Conservation (phyloP, 2,329 filamentous ascomycete genomes). For the Phialemoniopsis sp. region DNA sequence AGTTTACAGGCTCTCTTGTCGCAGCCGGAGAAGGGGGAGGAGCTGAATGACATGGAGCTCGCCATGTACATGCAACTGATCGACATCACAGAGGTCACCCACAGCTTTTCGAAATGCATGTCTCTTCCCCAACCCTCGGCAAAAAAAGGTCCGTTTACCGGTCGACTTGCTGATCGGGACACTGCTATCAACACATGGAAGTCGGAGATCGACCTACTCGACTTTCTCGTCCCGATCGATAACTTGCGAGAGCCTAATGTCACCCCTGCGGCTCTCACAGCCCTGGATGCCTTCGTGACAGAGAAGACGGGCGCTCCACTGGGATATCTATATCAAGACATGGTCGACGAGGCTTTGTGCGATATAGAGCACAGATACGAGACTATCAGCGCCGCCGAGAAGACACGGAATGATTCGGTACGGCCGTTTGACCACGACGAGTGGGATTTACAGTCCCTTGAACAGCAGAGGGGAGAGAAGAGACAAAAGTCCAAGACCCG, state of each 20-base stretch:
- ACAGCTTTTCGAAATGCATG: too few species aligned
- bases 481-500: too few species aligned
- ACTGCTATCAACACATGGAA: constrained; percentile 24
- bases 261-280: constrained; percentile 25
- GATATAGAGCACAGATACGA: constrained; percentile 23
- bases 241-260: constrained; percentile 35
- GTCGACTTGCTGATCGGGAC: too few species aligned
- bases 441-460: constrained; percentile 1
- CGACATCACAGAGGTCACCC: too few species aligned
- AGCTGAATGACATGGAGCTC: too few species aligned
- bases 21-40: too few species aligned
- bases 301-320: constrained; percentile 32
- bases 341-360: constrained; percentile 30
- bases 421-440: constrained; percentile 14
- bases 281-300: constrained; percentile 29
- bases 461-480: too few species aligned
- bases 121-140: too few species aligned
- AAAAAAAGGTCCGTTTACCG: constrained; percentile 34
- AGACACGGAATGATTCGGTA: too few species aligned
- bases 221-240: constrained; percentile 34
- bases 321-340: constrained; percentile 36
- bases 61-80: too few species aligned
- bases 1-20: too few species aligned
- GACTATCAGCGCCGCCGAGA: constrained; percentile 14
- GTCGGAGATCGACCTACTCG: constrained; percentile 28